Base-by-base conservation (phyloP, 257 asterid genomes). In the Solanum medicagineum region DNA sequence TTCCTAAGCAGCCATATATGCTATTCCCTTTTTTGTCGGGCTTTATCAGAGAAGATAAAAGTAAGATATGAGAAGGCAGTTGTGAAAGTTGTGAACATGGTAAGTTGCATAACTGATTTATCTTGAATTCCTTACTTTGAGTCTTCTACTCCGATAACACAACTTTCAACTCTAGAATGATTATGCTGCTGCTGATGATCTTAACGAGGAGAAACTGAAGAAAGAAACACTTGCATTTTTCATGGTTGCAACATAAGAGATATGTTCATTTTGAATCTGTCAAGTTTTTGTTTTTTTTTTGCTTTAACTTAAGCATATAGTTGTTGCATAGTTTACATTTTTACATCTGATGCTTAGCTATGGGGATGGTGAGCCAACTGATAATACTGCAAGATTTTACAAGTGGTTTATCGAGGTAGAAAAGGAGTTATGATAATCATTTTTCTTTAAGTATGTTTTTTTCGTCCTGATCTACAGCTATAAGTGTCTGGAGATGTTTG, bases 311-410 rank as follows among this genome's bases (percentile, higher is more conserved):
- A 51, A 69, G 81, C 56, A 79, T 16, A 53, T 17, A 84, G 47
- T 20, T 84, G 49, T 20, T 42, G 55, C 32, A 54, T 62, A 79
- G 79, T 84, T 89, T 89, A 90, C 81, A 49, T 32, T 59, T 83
- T 84, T 66, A 81, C 77, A 70, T 14, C 44, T 89, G 87, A 56
- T 86, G 22, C 84, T 85, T 89, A 94, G 98, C 63, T 94, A 94
- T 69, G 98, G 98, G 81, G 98, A 94, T 89, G 98, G 98, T 24
- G 97, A 94, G 91, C 98, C 98, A 1, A 94, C 98, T 42, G 98
- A 94, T 85, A 94, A 94, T 94, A 95, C 98, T 87, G 97, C 98
- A 44, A 91, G 98, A 85, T 94, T 94, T 85, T 92, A 90, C 87
- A 94, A 93, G 88, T 94, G 98, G 98, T 91, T 94, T 85, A 89